Evolutionary conservation across 2,329 filamentous ascomycete species (phyloP).

Genomic region (Penicillium frequentans): DNA sequence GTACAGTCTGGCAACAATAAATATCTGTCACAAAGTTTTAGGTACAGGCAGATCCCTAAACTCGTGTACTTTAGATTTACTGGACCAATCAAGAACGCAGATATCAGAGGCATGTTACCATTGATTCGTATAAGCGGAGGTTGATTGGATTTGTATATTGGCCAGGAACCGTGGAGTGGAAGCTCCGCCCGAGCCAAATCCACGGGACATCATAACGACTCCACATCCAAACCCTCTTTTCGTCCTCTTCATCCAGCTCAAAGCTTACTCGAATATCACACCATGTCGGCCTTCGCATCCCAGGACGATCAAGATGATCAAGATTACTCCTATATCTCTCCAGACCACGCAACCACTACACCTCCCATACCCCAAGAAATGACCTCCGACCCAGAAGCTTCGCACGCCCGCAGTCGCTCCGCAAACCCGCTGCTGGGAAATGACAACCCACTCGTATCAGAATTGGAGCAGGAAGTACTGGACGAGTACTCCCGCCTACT

Average conservation of each 20-base stretch:
- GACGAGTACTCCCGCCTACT: constrained; percentile 89
- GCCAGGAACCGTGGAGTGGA: too few relatives aligned
- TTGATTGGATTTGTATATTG: too few relatives aligned
- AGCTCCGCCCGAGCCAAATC: background rate
- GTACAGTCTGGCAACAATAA: too few relatives aligned
- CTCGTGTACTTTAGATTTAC: too few relatives aligned
- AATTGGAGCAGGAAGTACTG: constrained; percentile 88
- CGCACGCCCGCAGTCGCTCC: constrained; percentile 18
- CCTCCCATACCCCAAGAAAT: constrained; percentile 16
- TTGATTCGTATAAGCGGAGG: too few relatives aligned
- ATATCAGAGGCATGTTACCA: too few relatives aligned
- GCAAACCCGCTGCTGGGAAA: constrained; percentile 39
- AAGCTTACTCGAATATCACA: background rate
- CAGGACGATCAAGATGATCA: constrained; percentile 17
- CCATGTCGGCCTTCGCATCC: constrained; percentile 24
- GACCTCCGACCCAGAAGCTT: constrained; percentile 15
- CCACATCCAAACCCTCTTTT: background rate
- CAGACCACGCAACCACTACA: constrained; percentile 18
- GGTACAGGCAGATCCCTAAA: too few relatives aligned
- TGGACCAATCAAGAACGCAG: too few relatives aligned
- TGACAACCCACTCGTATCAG: constrained; percentile 55
- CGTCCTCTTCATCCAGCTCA: background rate
- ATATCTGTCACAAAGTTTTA: too few relatives aligned
- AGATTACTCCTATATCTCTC: constrained; percentile 19
- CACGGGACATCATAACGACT: background rate